phyloP scores from a whole-genome alignment of 2,329 filamentous ascomycete species.

The Ophiobolus disseminans region DNA sequence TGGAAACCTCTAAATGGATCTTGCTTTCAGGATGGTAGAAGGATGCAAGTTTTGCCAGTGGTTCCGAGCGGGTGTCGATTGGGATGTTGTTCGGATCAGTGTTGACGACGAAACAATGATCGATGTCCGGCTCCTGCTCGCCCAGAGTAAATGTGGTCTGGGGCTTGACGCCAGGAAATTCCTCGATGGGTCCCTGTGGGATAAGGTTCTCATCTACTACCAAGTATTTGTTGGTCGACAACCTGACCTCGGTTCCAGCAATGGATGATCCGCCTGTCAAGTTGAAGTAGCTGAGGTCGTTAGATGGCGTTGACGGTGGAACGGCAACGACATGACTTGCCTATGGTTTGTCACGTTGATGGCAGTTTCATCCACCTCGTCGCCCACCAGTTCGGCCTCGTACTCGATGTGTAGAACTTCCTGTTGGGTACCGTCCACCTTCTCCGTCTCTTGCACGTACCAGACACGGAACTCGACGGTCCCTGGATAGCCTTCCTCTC shows the following conservation, averaged over 20 bases:
- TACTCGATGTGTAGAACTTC: conserved; percentile 86
- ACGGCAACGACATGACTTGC: conserved; percentile 54
- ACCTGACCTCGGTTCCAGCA: conserved; percentile 65
- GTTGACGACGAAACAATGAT: conserved; percentile 88
- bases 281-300: conserved; percentile 67
- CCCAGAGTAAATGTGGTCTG: conserved; percentile 75
- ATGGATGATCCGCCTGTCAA: conserved; percentile 66
- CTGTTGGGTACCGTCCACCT: conserved; percentile 67
- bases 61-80: conserved; percentile 60
- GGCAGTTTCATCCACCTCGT: conserved; percentile 82
- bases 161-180: conserved; percentile 70
- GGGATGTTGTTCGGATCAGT: conserved; percentile 61
- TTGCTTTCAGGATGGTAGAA: conserved; percentile 77
- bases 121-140: conserved; percentile 75
- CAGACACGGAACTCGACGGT: conserved; percentile 78
- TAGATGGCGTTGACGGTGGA: background rate
- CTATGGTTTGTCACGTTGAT: conserved; percentile 97
- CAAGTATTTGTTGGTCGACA: conserved; percentile 70
- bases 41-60: conserved; percentile 71
- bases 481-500: conserved; percentile 90
- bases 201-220: conserved; percentile 77
- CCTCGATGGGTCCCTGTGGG: conserved; percentile 70
- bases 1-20: conserved; percentile 84
- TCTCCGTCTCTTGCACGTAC: conserved; percentile 78
- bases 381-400: conserved; percentile 78